Conservation (phyloP, 257 asterid species). For the Solanum boliviense region DNA sequence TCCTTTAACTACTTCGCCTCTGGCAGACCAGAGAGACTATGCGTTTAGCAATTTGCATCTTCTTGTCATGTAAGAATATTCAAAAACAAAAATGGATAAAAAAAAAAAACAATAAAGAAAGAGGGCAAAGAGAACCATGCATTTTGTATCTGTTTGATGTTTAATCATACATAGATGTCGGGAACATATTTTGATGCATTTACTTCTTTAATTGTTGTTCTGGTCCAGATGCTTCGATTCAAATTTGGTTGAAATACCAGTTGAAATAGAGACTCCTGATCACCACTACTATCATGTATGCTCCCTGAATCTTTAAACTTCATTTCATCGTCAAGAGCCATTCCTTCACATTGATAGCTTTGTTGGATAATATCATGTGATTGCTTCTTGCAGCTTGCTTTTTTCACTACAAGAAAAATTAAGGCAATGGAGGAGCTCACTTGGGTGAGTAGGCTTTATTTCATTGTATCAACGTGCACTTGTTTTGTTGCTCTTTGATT, state of each 20-base stretch:
- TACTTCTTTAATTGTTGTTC: background rate
- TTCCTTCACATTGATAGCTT: background rate
- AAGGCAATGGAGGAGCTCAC: slow-evolving; percentile 93
- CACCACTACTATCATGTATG: slow-evolving; percentile 81
- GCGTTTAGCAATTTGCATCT: background rate
- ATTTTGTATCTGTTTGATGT: background rate
- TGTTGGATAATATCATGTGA: background rate
- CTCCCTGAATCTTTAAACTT: background rate
- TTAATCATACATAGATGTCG: background rate
- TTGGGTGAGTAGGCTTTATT: slow-evolving; percentile 50
- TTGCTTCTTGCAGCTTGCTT: slow-evolving; percentile 58
- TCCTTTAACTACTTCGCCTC: background rate
- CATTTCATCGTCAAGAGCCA: slow-evolving; percentile 1
- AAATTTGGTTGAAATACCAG: slow-evolving; percentile 81
- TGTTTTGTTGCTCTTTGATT: background rate
- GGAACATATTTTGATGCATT: background rate
- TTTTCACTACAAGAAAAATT: slow-evolving; percentile 73
- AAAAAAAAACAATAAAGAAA: background rate
- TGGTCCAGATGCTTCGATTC: slow-evolving; percentile 65
- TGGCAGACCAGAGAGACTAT: background rate
- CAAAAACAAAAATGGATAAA: background rate
- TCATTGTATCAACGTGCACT: background rate
- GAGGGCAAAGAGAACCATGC: background rate
- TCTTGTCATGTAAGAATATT: background rate
- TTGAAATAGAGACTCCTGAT: slow-evolving; percentile 77